Conservation (phyloP, 2,329 filamentous ascomycete genomes). For the Colletotrichum tropicicola region DNA sequence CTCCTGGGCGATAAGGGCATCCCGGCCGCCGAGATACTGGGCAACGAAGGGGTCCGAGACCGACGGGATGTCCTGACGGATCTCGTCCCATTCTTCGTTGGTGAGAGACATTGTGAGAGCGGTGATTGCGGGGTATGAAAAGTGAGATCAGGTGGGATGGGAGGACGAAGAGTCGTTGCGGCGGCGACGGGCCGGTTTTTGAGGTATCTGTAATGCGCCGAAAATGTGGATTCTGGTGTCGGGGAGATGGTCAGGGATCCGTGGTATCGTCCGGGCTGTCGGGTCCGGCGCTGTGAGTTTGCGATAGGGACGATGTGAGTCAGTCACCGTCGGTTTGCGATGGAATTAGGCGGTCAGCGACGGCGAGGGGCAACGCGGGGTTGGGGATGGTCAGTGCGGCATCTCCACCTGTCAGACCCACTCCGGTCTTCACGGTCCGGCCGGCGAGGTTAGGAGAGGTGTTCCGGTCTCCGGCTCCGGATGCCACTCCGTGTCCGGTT, state of each 20-base stretch:
- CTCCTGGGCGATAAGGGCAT: conserved; percentile 81
- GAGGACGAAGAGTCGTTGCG: neutral
- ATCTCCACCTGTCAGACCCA: neutral
- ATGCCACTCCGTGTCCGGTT: neutral
- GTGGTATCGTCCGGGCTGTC: conserved; percentile 5
- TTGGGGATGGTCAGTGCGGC: conserved; percentile 14
- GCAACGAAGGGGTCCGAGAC: conserved; percentile 79
- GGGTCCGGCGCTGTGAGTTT: neutral
- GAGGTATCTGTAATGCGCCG: neutral
- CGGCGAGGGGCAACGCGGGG: conserved; percentile 6
- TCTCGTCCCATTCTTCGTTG: conserved; percentile 68
- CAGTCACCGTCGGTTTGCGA: conserved; percentile 14
- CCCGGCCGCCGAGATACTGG: conserved; percentile 80
- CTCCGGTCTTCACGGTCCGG: neutral
- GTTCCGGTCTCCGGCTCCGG: neutral
- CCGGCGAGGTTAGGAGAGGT: neutral
- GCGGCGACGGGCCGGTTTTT: neutral
- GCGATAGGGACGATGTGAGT: neutral
- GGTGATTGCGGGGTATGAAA: neutral
- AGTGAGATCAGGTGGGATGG: neutral
- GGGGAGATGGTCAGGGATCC: conserved; percentile 7
- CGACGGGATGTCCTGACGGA: conserved; percentile 64
- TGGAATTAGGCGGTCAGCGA: conserved; percentile 20
- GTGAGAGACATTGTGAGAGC: conserved; percentile 48
- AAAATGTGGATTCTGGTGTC: neutral